Percentiles rank a stretch among this genome's conserved stretches.
Conservation (phyloP, 2,329 filamentous ascomycete genomes). For the Botrytis aclada region DNA sequence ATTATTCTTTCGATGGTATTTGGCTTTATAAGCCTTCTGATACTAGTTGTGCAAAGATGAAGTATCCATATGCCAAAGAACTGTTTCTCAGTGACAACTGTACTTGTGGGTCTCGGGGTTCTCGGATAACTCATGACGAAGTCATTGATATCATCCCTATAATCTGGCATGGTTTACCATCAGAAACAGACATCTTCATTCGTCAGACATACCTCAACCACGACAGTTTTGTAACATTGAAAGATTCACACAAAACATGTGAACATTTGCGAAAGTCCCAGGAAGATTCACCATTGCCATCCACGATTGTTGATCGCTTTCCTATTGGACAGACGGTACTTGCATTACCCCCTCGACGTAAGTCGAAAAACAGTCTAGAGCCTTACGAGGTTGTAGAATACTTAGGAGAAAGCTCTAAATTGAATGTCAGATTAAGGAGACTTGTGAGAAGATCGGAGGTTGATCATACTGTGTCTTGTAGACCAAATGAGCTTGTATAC, state of each 20-base stretch:
- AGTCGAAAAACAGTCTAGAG: constrained; percentile 46
- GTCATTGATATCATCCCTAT: constrained; percentile 57
- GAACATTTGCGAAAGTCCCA: constrained; percentile 35
- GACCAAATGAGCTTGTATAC: constrained; percentile 52
- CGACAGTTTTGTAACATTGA: constrained; percentile 60
- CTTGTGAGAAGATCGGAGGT: constrained; percentile 50
- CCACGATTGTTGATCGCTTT: constrained; percentile 38
- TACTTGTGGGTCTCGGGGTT: constrained; percentile 50
- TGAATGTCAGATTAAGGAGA: constrained; percentile 46
- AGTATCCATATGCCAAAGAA: constrained; percentile 69
- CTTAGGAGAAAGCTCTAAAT: constrained; percentile 30
- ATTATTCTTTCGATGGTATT: constrained; percentile 56
- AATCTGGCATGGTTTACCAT: constrained; percentile 52
- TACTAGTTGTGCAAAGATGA: constrained; percentile 64
- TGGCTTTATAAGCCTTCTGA: constrained; percentile 73
- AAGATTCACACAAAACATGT: constrained; percentile 54
- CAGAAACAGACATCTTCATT: constrained; percentile 57
- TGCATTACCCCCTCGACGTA: constrained; percentile 42
- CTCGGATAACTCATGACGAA: constrained; percentile 51
- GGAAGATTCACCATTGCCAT: neutral
- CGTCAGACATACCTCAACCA: constrained; percentile 64
- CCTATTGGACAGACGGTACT: constrained; percentile 56
- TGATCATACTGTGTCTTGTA: constrained; percentile 31
- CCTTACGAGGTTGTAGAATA: constrained; percentile 56
- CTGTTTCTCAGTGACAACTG: constrained; percentile 76